Evolutionary conservation across 306 rosid species (phyloP).

Genomic region (Bauhinia variegata): DNA sequence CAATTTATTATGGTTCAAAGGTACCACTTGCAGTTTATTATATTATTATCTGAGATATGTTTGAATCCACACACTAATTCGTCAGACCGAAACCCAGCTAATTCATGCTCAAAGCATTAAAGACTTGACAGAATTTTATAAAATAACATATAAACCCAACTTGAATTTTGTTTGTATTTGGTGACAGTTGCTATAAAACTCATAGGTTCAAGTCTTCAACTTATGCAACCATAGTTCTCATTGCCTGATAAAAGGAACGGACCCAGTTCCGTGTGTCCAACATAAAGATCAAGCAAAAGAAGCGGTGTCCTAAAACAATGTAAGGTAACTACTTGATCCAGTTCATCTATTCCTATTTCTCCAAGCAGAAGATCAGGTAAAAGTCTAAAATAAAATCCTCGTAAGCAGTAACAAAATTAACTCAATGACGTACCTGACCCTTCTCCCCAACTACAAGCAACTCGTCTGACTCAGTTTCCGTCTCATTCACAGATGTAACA

Average conservation of each 20-base stretch:
- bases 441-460: slow-evolving; percentile 72
- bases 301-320: too few relatives aligned
- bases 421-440: slow-evolving; percentile 61
- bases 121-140: background rate
- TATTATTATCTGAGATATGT: slow-evolving; percentile 11
- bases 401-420: background rate
- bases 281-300: too few relatives aligned
- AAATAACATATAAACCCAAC: background rate
- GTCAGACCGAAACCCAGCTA: slow-evolving; percentile 3
- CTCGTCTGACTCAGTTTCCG: slow-evolving; percentile 57
- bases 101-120: background rate
- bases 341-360: background rate
- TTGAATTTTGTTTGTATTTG: too few relatives aligned
- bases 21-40: slow-evolving; percentile 3
- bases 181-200: too few relatives aligned
- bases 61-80: slow-evolving; percentile 5
- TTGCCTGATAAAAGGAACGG: too few relatives aligned
- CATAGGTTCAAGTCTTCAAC: too few relatives aligned
- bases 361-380: background rate
- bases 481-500: slow-evolving; percentile 42
- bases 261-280: too few relatives aligned
- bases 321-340: too few relatives aligned
- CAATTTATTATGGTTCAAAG: slow-evolving; percentile 6
- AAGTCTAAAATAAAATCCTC: background rate
- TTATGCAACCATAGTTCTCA: too few relatives aligned